Evolutionary conservation across 495 filamentous ascomycete genomes (phyloP).

Genomic region (Bathelium albidoporum): DNA sequence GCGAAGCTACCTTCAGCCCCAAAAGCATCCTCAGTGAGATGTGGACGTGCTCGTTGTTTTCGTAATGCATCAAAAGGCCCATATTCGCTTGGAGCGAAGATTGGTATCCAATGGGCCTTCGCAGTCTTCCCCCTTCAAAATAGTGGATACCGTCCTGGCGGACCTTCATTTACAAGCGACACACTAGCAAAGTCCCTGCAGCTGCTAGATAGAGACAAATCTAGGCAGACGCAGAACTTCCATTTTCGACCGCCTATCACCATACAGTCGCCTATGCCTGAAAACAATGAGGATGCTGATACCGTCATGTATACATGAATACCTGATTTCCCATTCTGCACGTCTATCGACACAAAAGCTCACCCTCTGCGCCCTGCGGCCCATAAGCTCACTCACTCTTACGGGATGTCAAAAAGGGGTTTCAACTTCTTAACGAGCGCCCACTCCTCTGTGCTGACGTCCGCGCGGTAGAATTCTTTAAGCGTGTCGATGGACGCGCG

Average conservation of each 20-base stretch:
- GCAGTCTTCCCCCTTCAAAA: no score
- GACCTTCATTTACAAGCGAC: not conserved
- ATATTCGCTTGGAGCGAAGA: no score
- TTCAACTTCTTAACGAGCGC: constrained; percentile 84
- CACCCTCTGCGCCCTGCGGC: not conserved
- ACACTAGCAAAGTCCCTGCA: not conserved
- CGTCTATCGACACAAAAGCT: not conserved
- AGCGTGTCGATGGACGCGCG: constrained; percentile 83
- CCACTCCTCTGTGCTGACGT: constrained; percentile 94
- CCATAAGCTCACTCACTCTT: not conserved
- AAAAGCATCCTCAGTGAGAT: no score
- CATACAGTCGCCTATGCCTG: not conserved
- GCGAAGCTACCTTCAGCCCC: no score
- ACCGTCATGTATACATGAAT: not conserved
- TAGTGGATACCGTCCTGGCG: not conserved
- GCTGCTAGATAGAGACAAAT: not conserved
- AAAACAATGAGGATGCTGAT: no score
- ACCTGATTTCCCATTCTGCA: not conserved
- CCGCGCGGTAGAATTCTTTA: constrained; percentile 88
- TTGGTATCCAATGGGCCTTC: no score
- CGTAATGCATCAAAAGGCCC: no score
- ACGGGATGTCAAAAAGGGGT: constrained; percentile 77
- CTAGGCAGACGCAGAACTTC: not conserved
- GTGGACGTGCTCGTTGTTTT: no score
- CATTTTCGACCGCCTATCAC: not conserved